Evolutionary conservation across 2,329 filamentous ascomycete genomes (phyloP), one percentile per base, ranked within the genome.

Genomic region (Hypoxylon sp.): DNA sequence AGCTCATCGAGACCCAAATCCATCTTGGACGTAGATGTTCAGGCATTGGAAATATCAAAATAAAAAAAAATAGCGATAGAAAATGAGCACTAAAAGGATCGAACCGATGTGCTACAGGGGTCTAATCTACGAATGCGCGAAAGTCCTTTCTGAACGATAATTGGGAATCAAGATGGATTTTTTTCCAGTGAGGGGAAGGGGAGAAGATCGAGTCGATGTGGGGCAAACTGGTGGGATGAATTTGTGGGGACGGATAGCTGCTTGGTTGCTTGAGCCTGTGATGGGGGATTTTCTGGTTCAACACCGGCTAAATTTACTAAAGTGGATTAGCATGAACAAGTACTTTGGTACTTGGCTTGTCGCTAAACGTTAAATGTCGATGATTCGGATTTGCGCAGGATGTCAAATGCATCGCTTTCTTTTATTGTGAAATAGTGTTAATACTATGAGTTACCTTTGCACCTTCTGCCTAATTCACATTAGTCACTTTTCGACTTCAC

Each of bases 1-100:
- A 77, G 64, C 62, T 73, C 72, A 62, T 77, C 75, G 51, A 76
- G 70, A 59, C 73, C 74, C 57, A 63, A 69, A 34, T 67, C 67
- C 70, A 73, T 73, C 17, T 50, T 68, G 64, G 47, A 38, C 30
- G 42, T 20, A 13, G 26, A 38, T 32, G 30, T 35, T 37, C 17
- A 57, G 47, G 23, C 65, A 67, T 68, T 48, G 54, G 52, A 42
- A 43, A 53, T 12, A 42, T 20, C 16, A 34, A 40, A 38, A 17
- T 35, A 46, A 38, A 50, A 62, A 54, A 57, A 58, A 44, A 51
- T 15, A 34, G 29, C 4, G 36, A 34, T 15, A 30, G 21, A 29
- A 55, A 44, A 48, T 51, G 59, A 57, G 40, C 55, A 54, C 51
- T 45, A 55, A 38, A 52, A 55, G 66, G 41, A 62, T 68, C 64